A percentile compares a stretch with the other conserved stretches of the same genome.
phyloP scores from a whole-genome alignment of 2,329 filamentous ascomycete species.

The Pseudogymnoascus sp. region DNA sequence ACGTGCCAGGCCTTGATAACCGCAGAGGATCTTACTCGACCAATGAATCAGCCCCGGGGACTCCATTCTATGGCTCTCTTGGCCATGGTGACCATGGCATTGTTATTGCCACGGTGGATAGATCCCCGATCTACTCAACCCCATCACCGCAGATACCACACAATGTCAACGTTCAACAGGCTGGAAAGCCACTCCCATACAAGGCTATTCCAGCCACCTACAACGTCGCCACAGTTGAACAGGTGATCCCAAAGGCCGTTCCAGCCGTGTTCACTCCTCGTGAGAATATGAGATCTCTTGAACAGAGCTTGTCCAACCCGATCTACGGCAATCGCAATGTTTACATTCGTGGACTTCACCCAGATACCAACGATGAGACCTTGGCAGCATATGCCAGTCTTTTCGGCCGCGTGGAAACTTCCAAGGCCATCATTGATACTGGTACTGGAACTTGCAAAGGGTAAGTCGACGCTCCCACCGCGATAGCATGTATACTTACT shows the following conservation, averaged over 20 bases:
- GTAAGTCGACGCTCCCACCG: constrained; percentile 41
- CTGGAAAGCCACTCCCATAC: constrained; percentile 26
- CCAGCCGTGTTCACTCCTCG: constrained; percentile 81
- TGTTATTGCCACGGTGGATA: constrained; percentile 51
- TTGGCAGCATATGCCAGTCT: constrained; percentile 73
- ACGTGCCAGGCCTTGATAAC: constrained; percentile 56
- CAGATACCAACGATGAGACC: constrained; percentile 89
- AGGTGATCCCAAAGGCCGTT: constrained; percentile 75
- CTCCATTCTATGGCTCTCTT: constrained; percentile 54
- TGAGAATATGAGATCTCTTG: constrained; percentile 80
- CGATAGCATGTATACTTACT: constrained; percentile 5
- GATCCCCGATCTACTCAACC: constrained; percentile 55
- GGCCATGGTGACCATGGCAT: constrained; percentile 53
- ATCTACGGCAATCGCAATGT: constrained; percentile 91
- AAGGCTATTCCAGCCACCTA: constrained; percentile 26
- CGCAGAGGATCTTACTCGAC: constrained; percentile 62
- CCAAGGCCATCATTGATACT: constrained; percentile 96
- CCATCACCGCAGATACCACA: constrained; percentile 51
- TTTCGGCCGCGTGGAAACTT: constrained; percentile 91
- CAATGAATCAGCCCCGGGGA: constrained; percentile 58
- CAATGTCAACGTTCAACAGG: constrained; percentile 30
- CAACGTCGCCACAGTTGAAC: constrained; percentile 19
- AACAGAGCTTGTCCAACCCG: constrained; percentile 89
- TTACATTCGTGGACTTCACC: constrained; percentile 92
- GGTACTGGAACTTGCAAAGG: constrained; percentile 92